Conservation (phyloP, 306 rosid species). For the Elaeagnus macrophylla region DNA sequence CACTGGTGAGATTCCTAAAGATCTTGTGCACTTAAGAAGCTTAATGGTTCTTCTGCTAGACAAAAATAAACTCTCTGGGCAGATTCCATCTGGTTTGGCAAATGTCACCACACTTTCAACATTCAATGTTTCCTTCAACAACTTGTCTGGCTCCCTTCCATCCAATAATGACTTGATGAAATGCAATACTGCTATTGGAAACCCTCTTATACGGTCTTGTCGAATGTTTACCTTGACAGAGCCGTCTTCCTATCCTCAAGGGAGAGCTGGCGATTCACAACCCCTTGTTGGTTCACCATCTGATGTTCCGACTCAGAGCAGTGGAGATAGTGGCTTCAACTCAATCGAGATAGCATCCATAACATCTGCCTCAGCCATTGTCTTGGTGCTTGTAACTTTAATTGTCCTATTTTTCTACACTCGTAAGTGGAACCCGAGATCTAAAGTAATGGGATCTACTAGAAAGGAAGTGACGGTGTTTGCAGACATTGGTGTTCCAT, state of each 20-base stretch:
- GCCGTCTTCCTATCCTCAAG: slow-evolving; percentile 47
- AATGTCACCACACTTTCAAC: slow-evolving; percentile 52
- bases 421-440: slow-evolving; percentile 69
- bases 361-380: slow-evolving; percentile 89
- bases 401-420: slow-evolving; percentile 60
- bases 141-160: slow-evolving; percentile 79
- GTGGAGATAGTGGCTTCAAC: slow-evolving; percentile 36
- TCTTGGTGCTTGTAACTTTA: slow-evolving; percentile 70
- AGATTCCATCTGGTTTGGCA: slow-evolving; percentile 72
- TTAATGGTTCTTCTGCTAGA: slow-evolving; percentile 60
- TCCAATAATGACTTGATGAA: slow-evolving; percentile 45
- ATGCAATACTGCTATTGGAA: slow-evolving; percentile 74
- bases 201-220: slow-evolving; percentile 55
- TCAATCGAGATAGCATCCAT: slow-evolving; percentile 91
- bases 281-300: slow-evolving; percentile 36
- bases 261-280: slow-evolving; percentile 22
- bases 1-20: slow-evolving; percentile 70
- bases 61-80: slow-evolving; percentile 71
- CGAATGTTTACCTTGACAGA: slow-evolving; percentile 25
- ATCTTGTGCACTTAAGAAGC: slow-evolving; percentile 47
- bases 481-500: slow-evolving; percentile 60
- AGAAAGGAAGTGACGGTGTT: slow-evolving; percentile 76
- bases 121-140: slow-evolving; percentile 84
- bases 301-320: slow-evolving; percentile 14
- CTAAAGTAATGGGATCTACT: slow-evolving; percentile 49